Percentiles rank a stretch among this genome's conserved stretches.
Conservation (phyloP, 192 early-diverging fungal species). For the Entomortierella beljakovae region DNA sequence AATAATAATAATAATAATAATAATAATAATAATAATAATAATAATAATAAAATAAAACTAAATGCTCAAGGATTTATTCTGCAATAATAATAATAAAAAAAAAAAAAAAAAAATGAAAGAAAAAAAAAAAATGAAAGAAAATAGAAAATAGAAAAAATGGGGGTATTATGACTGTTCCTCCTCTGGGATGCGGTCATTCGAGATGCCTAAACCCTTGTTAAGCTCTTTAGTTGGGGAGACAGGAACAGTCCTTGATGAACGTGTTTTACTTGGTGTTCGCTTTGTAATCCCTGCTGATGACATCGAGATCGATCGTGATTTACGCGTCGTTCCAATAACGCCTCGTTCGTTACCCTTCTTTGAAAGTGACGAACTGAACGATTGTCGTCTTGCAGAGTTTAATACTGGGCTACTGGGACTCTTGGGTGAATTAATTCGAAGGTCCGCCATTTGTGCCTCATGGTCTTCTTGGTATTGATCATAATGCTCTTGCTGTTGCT, state of each 20-base stretch:
- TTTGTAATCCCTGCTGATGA: slow-evolving; percentile 44
- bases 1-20: no score
- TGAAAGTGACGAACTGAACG: slow-evolving; percentile 35
- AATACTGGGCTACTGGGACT: slow-evolving; percentile 23
- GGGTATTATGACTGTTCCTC: slow-evolving; percentile 21
- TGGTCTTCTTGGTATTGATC: slow-evolving; percentile 35
- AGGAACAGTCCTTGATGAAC: slow-evolving; percentile 31
- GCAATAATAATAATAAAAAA: neutral
- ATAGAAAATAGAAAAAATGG: neutral
- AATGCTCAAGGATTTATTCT: no score
- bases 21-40: no score
- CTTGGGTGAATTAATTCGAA: slow-evolving; percentile 42
- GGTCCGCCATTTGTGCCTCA: slow-evolving; percentile 34
- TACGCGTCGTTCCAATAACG: slow-evolving; percentile 35
- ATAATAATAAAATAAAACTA: no score
- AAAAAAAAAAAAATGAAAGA: slow-evolving; percentile 1
- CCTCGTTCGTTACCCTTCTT: slow-evolving; percentile 22
- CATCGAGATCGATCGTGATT: slow-evolving; percentile 42
- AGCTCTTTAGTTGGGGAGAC: slow-evolving; percentile 26
- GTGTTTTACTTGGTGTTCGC: slow-evolving; percentile 27
- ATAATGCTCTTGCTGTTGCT: slow-evolving; percentile 26
- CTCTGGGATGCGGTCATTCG: slow-evolving; percentile 32
- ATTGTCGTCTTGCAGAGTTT: slow-evolving; percentile 26
- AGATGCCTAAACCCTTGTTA: slow-evolving; percentile 39
- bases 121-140: neutral